A percentile compares a stretch with the other conserved stretches of the same genome.
Evolutionary conservation across 768 basidiomycete species (phyloP).

Genomic region (Tulasnella sp.): DNA sequence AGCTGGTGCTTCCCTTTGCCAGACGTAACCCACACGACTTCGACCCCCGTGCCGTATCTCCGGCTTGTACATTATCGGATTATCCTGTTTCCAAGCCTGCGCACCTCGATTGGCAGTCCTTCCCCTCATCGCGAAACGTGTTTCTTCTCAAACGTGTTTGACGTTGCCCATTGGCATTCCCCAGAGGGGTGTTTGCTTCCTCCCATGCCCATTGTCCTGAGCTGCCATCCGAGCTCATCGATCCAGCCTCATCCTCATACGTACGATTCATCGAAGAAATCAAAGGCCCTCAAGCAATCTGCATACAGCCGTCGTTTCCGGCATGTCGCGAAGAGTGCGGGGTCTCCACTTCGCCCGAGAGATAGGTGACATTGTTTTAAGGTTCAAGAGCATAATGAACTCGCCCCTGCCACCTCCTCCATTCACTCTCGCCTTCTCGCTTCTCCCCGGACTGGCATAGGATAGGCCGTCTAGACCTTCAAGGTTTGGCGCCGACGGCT

Average conservation of each 20-base stretch:
- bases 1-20: neutral
- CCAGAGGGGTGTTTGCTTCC: too few species aligned
- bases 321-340: neutral
- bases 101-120: neutral
- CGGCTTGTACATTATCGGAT: neutral
- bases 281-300: too few species aligned
- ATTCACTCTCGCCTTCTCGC: neutral
- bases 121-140: neutral
- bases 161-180: neutral
- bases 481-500: neutral
- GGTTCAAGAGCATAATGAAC: neutral
- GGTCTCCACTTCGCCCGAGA: neutral
- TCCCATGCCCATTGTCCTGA: neutral
- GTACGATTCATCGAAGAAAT: too few species aligned
- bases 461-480: neutral
- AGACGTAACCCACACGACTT: neutral
- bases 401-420: neutral
- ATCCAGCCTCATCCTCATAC: neutral
- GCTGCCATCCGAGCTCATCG: neutral
- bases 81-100: neutral
- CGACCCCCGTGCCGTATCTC: neutral
- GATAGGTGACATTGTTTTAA: too few species aligned
- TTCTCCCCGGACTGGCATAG: neutral
- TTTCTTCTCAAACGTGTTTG: neutral
- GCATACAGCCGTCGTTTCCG: neutral